Percentiles rank a stretch among this genome's conserved stretches.
Evolutionary conservation across 2,329 filamentous ascomycete species (phyloP).

Genomic region (Emergomyces orientalis): DNA sequence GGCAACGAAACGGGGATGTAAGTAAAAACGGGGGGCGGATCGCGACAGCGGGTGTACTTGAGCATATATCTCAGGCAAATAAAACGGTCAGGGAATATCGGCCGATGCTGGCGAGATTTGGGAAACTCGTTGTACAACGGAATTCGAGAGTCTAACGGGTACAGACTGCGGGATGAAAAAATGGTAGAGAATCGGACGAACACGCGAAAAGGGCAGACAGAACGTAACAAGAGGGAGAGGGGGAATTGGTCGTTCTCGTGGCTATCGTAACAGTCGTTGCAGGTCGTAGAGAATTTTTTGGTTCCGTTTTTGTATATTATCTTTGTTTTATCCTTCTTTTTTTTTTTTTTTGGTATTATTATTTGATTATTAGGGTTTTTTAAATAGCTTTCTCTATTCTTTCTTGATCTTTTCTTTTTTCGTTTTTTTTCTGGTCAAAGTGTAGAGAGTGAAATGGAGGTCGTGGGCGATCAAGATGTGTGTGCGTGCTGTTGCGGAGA

Average conservation of each 20-base stretch:
- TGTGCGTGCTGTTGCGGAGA: slow-evolving; percentile 5
- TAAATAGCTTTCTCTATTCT: background rate
- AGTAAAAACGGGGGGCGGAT: background rate
- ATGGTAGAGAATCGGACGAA: slow-evolving; percentile 3
- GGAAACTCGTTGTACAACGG: slow-evolving; percentile 15
- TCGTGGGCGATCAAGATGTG: background rate
- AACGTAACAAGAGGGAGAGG: slow-evolving; percentile 7
- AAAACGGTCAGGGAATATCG: background rate
- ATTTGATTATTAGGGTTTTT: background rate
- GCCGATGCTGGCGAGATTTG: slow-evolving; percentile 6
- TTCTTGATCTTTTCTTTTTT: slow-evolving; percentile 7
- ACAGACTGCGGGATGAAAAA: slow-evolving; percentile 13
- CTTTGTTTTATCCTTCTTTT: slow-evolving; percentile 7
- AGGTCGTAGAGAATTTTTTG: slow-evolving; percentile 18
- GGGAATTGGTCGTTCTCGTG: slow-evolving; percentile 12
- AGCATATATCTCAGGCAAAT: background rate
- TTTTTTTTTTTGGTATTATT: background rate
- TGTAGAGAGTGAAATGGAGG: background rate
- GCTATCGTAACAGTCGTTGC: slow-evolving; percentile 27
- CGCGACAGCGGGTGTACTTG: background rate
- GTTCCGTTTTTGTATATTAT: background rate
- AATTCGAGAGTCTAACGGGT: slow-evolving; percentile 21
- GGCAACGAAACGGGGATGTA: background rate
- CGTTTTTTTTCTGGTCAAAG: background rate
- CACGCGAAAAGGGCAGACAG: slow-evolving; percentile 9